Conservation (phyloP, 306 rosid species). For the Cucurbita ficifolia region DNA sequence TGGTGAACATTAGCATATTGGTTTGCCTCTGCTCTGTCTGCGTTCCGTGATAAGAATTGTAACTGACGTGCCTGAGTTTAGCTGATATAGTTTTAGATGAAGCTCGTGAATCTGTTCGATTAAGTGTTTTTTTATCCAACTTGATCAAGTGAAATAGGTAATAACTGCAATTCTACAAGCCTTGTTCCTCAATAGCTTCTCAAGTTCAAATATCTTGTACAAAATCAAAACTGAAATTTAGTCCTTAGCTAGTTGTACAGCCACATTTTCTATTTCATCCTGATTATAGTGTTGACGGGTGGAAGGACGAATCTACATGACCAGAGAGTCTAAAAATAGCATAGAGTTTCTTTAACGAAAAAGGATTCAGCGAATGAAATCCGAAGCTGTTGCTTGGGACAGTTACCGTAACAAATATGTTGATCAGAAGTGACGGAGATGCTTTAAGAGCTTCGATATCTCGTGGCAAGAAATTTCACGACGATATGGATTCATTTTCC, state of each 20-base stretch:
- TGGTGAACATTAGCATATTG: neutral
- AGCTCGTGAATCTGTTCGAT: neutral
- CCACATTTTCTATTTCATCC: neutral
- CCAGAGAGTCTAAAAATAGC: constrained; percentile 33
- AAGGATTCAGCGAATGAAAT: constrained; percentile 62
- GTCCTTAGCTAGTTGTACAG: neutral
- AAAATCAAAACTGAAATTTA: neutral
- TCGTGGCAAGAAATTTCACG: constrained; percentile 52
- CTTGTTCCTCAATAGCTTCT: neutral
- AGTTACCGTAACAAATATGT: constrained; percentile 28
- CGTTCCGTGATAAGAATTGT: neutral
- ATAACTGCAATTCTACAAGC: neutral
- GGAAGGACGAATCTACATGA: neutral
- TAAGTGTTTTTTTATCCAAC: neutral
- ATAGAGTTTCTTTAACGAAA: constrained; percentile 54
- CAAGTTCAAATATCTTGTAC: neutral
- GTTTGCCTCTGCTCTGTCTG: neutral
- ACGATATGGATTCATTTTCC: constrained; percentile 24
- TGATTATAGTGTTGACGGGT: neutral
- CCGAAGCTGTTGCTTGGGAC: constrained; percentile 27
- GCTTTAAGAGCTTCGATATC: constrained; percentile 64
- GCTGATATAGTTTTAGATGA: neutral
- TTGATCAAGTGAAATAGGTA: neutral
- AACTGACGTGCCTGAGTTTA: neutral
- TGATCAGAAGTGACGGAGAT: constrained; percentile 87